A percentile compares a stretch with the other conserved stretches of the same genome.
Evolutionary conservation across 1,139 yeast species (phyloP).

Genomic region (Kurtzmaniella quercitrusa): DNA sequence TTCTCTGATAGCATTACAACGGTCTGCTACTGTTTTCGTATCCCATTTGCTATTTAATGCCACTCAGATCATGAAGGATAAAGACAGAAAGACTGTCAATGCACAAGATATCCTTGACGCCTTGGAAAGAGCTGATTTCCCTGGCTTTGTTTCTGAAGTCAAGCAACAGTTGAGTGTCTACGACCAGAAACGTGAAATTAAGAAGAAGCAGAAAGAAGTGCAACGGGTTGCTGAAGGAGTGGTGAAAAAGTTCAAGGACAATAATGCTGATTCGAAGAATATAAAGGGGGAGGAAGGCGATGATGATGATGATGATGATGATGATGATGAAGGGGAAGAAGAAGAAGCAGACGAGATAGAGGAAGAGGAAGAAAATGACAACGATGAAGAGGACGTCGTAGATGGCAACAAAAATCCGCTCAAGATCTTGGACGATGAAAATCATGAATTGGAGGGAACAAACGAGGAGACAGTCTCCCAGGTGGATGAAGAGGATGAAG

Average conservation of each 20-base stretch:
- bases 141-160: constrained; percentile 50
- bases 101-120: constrained; percentile 64
- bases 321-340: constrained; percentile 11
- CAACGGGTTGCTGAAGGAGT: neutral
- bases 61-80: constrained; percentile 46
- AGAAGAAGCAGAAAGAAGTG: constrained; percentile 32
- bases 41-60: constrained; percentile 65
- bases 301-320: constrained; percentile 11
- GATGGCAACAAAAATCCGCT: constrained; percentile 18
- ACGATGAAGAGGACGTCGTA: constrained; percentile 16
- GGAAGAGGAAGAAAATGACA: constrained; percentile 14
- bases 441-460: constrained; percentile 15
- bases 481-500: constrained; percentile 17
- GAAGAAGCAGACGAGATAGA: constrained; percentile 12
- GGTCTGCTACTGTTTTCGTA: constrained; percentile 72
- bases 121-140: constrained; percentile 51
- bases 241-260: constrained; percentile 10
- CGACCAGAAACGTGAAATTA: constrained; percentile 35
- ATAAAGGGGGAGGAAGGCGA: constrained; percentile 10
- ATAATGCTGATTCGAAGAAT: constrained; percentile 8
- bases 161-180: constrained; percentile 46
- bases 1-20: constrained; percentile 59
- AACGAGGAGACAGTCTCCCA: constrained; percentile 12
- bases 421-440: constrained; percentile 17
- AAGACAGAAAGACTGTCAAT: constrained; percentile 56